Conservation (phyloP, 192 early-diverging fungal genomes). For the Backusella circina region DNA sequence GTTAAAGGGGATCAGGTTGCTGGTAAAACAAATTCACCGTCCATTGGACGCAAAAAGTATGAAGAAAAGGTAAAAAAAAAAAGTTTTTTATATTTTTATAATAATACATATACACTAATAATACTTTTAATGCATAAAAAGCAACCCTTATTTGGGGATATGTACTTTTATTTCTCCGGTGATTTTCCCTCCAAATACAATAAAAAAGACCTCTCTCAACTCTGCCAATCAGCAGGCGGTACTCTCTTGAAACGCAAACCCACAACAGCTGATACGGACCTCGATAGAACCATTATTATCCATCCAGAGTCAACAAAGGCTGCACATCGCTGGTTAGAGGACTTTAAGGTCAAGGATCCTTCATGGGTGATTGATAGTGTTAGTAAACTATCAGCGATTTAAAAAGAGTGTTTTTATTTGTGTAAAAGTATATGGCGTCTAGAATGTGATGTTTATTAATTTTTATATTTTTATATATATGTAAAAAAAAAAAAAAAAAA, state of each 20-base stretch:
- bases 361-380: not conserved
- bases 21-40: not conserved
- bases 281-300: not conserved
- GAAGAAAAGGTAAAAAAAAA: not conserved
- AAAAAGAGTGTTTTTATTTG: not conserved
- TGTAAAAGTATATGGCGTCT: not conserved
- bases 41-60: not conserved
- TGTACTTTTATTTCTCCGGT: not conserved
- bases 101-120: too few species aligned
- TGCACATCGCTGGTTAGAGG: not conserved
- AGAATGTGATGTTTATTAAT: not conserved
- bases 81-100: not conserved
- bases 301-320: not conserved
- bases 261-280: not conserved
- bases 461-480: constrained; percentile 6
- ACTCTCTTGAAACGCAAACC: not conserved
- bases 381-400: not conserved
- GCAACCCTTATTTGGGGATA: not conserved
- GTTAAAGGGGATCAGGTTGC: not conserved
- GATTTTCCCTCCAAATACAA: not conserved
- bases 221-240: not conserved
- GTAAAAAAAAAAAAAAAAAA: not conserved
- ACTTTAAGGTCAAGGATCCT: not conserved
- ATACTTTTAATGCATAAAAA: too few species aligned
- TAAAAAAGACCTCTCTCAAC: not conserved